Base-by-base conservation (phyloP, 768 basidiomycete species). In the Tricholoma bakamatsutake region DNA sequence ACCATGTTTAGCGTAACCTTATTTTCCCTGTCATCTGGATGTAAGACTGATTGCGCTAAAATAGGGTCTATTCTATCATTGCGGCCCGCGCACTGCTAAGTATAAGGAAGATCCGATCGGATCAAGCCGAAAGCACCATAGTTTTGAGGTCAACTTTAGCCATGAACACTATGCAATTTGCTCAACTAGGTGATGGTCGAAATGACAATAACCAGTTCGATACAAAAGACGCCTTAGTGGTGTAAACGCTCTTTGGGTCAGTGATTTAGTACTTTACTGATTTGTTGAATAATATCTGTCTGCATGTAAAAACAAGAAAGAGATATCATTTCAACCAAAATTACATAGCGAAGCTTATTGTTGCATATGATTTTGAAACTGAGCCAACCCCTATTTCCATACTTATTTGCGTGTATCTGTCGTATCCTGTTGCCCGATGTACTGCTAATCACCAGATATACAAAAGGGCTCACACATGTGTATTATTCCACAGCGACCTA, bases 401-500 rank as follows among this genome's bases (percentile, higher is more conserved):
- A 24, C 21, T 24, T 24, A 24, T n/a, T n/a, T n/a, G n/a, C n/a
- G n/a, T n/a, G n/a, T n/a, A n/a, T n/a, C n/a, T 24, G 21, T 24
- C 21, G 21, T 24, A 1, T 24, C 21, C 21, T 24, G 21, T 24
- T 3, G 3, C 21, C 21, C 21, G 21, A 34, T 11, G 1, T 34
- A 34, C 9, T 34, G 3, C 34, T 40, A n/a, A 17, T 24, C 21
- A 24, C 21, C 21, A 42, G 40, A 17, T 42, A 18, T 6, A 7
- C 17, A 17, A 42, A 3, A 24, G 9, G 17, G 17, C 40, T 62
- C 53, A 67, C 9, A 65, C 47, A 53, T 80, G 76, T 0, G 77
- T 80, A 53, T 81, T 82, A 57, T 82, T 77, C 79, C 80, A 81
- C 21, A 82, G 57, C 0, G 80, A 81, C 21, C 80, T 69, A 48